A percentile compares a stretch with the other conserved stretches of the same genome.
phyloP scores from a whole-genome alignment of 441 rosid genomes.

The Populus tomentosa region DNA sequence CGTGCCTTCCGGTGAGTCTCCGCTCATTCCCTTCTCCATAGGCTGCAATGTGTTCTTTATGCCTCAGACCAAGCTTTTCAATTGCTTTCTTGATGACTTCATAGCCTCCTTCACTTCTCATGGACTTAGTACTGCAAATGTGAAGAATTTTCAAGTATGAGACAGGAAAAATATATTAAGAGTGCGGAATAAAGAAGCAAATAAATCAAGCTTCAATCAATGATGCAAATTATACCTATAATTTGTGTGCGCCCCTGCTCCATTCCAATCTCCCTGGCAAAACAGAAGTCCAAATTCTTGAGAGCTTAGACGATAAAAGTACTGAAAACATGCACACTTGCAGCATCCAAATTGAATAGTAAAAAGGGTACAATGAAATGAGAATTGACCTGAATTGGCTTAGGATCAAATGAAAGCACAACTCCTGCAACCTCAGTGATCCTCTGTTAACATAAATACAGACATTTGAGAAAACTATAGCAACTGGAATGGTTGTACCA shows the following conservation, averaged over 20 bases:
- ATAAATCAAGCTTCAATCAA: neutral
- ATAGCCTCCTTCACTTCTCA: slow-evolving; percentile 51
- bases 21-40: too few relatives aligned
- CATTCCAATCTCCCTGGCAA: slow-evolving; percentile 62
- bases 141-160: neutral
- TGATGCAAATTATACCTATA: slow-evolving; percentile 34
- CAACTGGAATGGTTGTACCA: neutral
- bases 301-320: neutral
- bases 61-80: too few relatives aligned
- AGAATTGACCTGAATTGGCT: slow-evolving; percentile 59
- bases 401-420: slow-evolving; percentile 75
- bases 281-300: neutral
- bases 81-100: too few relatives aligned
- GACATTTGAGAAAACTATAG: neutral
- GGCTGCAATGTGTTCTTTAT: too few relatives aligned
- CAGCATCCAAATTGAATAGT: neutral
- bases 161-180: neutral
- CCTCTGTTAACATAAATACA: slow-evolving; percentile 47
- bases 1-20: too few relatives aligned
- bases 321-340: neutral
- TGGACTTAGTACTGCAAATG: slow-evolving; percentile 50
- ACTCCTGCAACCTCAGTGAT: slow-evolving; percentile 86
- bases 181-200: neutral
- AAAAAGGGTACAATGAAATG: neutral
- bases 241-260: slow-evolving; percentile 70